Percentiles rank a stretch among this genome's conserved stretches.
phyloP scores from a whole-genome alignment of 2,329 filamentous ascomycete genomes.

The Apiospora sp. region DNA sequence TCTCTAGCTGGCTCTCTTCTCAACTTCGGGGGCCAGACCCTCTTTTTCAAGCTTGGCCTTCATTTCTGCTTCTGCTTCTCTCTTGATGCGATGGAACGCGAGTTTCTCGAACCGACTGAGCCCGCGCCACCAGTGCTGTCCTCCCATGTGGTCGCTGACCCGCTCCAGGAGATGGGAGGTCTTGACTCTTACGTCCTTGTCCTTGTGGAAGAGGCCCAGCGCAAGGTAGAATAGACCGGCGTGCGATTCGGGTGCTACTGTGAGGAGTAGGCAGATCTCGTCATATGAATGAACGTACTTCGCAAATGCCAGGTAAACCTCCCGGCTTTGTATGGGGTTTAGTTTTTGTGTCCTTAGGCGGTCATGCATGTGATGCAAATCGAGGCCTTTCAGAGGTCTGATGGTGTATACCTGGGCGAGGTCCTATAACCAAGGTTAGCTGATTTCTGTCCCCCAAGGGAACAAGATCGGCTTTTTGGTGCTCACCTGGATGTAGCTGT shows the following conservation, averaged over 20 bases:
- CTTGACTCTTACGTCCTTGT: slow-evolving; percentile 77
- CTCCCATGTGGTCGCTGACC: slow-evolving; percentile 86
- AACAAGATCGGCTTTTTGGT: neutral
- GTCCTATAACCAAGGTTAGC: slow-evolving; percentile 54
- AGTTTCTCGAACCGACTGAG: slow-evolving; percentile 89
- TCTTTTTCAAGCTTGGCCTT: slow-evolving; percentile 56
- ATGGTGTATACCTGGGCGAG: slow-evolving; percentile 69
- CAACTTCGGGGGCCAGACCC: slow-evolving; percentile 48
- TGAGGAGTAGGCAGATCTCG: slow-evolving; percentile 84
- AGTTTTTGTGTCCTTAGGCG: slow-evolving; percentile 85
- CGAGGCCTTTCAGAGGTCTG: slow-evolving; percentile 78
- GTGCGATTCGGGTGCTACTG: slow-evolving; percentile 83
- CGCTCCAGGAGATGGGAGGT: slow-evolving; percentile 84
- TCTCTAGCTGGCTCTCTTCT: slow-evolving; percentile 57
- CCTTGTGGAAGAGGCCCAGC: slow-evolving; percentile 90
- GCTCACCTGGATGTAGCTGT: slow-evolving; percentile 87
- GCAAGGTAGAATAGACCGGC: slow-evolving; percentile 91
- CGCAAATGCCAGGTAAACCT: slow-evolving; percentile 84
- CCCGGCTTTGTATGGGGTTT: slow-evolving; percentile 75
- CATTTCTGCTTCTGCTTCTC: slow-evolving; percentile 66
- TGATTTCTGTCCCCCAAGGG: neutral
- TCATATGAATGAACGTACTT: slow-evolving; percentile 81
- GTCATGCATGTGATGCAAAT: slow-evolving; percentile 92
- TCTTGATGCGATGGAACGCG: slow-evolving; percentile 80
- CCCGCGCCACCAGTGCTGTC: slow-evolving; percentile 89